Evolutionary conservation across 1,284 basidiomycete species (phyloP), one percentile per base, ranked within the genome.

Genomic region (Schizopora paradoxa): DNA sequence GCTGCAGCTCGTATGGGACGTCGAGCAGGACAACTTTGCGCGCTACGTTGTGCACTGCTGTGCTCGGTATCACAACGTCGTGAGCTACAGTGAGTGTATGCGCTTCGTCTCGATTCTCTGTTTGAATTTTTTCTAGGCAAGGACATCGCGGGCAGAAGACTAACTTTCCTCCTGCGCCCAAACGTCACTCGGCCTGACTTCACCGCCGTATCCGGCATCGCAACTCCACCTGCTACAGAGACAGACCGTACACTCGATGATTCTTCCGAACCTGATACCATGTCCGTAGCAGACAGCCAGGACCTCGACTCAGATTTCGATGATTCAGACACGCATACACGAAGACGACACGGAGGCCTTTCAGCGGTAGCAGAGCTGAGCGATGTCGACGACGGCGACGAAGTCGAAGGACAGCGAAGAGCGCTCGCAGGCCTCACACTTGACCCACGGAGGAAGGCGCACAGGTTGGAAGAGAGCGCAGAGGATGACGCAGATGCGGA

Each of bases 11-110:
- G 71, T 89, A 2, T 90, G 86, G 86, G 71, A 66, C 23, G 77
- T 82, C 47, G 55, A 69, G 2, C 73, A 82, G 45, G 82, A 86
- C 57, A 67, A 76, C 0, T 88, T 87, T 66, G 77, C 80, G 25
- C 69, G 86, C 28, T 89, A 86, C 56, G 74, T 89, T 38, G 77
- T 89, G 5, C 86, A 90, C 54, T 89, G 86, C 54, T 82, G 83
- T 51, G 85, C 86, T 36, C 70, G 86, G 29, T 89, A 83, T 62
- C 77, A 89, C 59, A 78, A 79, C 47, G 63, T 89, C 44, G 79
- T 89, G 53, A 85, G 82, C 62, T 90, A 80, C 68, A 89, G 86
- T 86, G 60, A 57, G 85, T 73, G n/a, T 53, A 25, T 28, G 11
- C 41, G 7, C 19, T 19, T 34, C 7, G 26, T 19, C 29, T 32